Conservation (phyloP, 148 eudicot genomes). For the Selenicereus undatus region DNA sequence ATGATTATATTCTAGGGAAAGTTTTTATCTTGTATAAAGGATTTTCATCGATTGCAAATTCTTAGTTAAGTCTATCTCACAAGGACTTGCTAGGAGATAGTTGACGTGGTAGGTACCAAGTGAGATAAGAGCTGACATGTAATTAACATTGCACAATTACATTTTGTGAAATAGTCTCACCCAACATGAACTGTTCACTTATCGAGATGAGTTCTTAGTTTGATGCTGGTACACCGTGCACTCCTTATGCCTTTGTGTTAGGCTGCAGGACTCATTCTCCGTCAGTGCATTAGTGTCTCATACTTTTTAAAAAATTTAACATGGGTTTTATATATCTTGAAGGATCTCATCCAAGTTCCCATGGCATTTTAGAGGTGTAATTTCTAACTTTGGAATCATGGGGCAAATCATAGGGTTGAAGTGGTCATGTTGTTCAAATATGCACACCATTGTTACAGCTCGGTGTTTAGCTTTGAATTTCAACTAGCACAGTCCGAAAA, state of each 20-base stretch:
- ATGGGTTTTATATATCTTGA: neutral
- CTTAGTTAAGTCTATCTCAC: too few species aligned
- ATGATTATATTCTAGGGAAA: neutral
- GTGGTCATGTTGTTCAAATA: neutral
- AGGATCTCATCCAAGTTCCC: neutral
- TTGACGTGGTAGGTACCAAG: too few species aligned
- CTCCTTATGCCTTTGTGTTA: neutral
- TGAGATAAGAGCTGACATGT: too few species aligned
- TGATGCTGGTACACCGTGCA: neutral
- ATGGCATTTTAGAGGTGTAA: neutral
- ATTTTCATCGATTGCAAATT: neutral
- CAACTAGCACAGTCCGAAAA: neutral
- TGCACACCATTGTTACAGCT: neutral
- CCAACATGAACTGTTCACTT: neutral
- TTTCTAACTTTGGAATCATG: neutral
- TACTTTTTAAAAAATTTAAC: too few species aligned
- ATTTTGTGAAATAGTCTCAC: too few species aligned
- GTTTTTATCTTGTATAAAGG: neutral
- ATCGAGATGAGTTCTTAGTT: neutral
- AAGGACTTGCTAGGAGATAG: too few species aligned
- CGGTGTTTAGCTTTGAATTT: neutral
- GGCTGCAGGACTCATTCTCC: neutral
- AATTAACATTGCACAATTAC: too few species aligned
- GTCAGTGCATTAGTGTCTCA: neutral
- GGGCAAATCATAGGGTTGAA: neutral